Evolutionary conservation across 2,329 filamentous ascomycete genomes (phyloP).

Genomic region (Ascochyta rabiei): DNA sequence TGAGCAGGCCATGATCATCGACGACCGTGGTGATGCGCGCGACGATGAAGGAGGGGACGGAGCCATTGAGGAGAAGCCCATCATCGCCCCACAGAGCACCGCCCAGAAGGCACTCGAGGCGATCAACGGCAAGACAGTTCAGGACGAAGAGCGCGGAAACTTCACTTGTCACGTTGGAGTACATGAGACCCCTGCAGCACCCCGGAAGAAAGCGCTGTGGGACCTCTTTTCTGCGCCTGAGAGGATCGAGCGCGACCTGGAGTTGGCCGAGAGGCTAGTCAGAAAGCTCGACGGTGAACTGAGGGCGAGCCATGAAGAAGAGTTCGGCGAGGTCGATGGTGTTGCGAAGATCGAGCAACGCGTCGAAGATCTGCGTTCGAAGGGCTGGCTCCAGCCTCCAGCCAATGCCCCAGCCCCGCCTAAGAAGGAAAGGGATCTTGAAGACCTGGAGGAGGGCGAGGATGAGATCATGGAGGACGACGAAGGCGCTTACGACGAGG

Average conservation of each 20-base stretch:
- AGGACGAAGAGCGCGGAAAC: slow-evolving; percentile 90
- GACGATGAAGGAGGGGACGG: slow-evolving; percentile 69
- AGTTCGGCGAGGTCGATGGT: slow-evolving; percentile 60
- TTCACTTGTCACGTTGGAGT: slow-evolving; percentile 98
- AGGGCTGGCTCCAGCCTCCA: slow-evolving; percentile 76
- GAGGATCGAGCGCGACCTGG: slow-evolving; percentile 86
- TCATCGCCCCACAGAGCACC: slow-evolving; percentile 52
- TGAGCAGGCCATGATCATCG: slow-evolving; percentile 64
- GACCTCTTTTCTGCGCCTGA: slow-evolving; percentile 95
- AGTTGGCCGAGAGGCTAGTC: slow-evolving; percentile 80
- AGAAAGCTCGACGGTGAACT: slow-evolving; percentile 85
- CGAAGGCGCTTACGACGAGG: slow-evolving; percentile 71
- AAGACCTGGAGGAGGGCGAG: slow-evolving; percentile 77
- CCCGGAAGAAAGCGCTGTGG: slow-evolving; percentile 94
- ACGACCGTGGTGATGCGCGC: slow-evolving; percentile 75
- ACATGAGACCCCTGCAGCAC: slow-evolving; percentile 84
- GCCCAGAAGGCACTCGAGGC: slow-evolving; percentile 89
- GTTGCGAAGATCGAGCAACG: slow-evolving; percentile 82
- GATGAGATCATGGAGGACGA: slow-evolving; percentile 66
- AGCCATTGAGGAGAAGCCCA: slow-evolving; percentile 61
- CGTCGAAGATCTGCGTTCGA: slow-evolving; percentile 78
- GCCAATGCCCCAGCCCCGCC: slow-evolving; percentile 56
- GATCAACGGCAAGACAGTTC: slow-evolving; percentile 97
- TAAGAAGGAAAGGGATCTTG: slow-evolving; percentile 68
- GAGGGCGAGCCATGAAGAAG: slow-evolving; percentile 66